These are phyloP conservation scores for Ramaria rubella DNA, from an alignment of 768 basidiomycete genomes.

Conservation along the genomic window DNA sequence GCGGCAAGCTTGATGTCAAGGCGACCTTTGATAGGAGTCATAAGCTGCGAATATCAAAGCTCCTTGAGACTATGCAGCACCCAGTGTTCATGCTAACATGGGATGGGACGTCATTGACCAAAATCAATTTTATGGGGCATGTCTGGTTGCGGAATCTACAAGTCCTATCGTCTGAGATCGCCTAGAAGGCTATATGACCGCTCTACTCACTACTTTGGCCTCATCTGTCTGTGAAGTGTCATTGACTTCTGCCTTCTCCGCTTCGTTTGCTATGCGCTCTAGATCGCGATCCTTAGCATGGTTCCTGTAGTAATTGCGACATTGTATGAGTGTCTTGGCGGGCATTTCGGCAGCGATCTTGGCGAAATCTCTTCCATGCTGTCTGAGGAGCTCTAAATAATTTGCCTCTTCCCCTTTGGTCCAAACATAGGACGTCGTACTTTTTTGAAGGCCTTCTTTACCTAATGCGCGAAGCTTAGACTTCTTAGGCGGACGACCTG, in stretches of 20 bases:
- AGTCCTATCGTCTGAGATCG: too few species aligned
- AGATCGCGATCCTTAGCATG: slow-evolving; percentile 23
- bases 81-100: too few species aligned
- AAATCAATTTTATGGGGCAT: too few species aligned
- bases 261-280: slow-evolving; percentile 12
- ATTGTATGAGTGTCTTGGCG: slow-evolving; percentile 30
- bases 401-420: slow-evolving; percentile 6
- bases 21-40: too few species aligned
- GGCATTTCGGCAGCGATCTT: slow-evolving; percentile 64
- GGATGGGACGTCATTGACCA: too few species aligned
- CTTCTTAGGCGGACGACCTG: slow-evolving; percentile 7
- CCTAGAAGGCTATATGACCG: too few species aligned
- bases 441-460: background rate
- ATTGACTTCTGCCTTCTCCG: background rate
- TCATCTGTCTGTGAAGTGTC: background rate
- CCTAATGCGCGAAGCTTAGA: background rate
- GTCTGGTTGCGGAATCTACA: too few species aligned
- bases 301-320: slow-evolving; percentile 25
- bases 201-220: background rate
- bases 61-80: too few species aligned
- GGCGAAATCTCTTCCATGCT: slow-evolving; percentile 61
- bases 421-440: slow-evolving; percentile 9
- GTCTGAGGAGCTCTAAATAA: slow-evolving; percentile 42
- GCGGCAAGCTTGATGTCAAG: too few species aligned
- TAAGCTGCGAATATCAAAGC: too few species aligned